These are phyloP conservation scores for Trichoderma brevicompactum DNA, from an alignment of 2,329 filamentous ascomycete genomes.

Conservation along the genomic window DNA sequence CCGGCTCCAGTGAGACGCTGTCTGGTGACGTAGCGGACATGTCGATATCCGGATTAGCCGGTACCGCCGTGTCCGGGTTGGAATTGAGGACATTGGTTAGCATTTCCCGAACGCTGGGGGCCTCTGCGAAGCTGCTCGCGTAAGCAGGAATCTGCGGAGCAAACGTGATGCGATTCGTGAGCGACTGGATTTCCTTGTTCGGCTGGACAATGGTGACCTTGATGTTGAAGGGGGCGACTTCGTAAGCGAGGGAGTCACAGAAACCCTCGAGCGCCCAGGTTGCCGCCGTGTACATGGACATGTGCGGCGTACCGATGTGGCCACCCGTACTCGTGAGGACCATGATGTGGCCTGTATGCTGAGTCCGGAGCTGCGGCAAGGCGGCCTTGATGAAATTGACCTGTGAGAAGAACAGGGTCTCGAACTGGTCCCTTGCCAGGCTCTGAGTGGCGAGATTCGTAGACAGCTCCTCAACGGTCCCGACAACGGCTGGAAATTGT, in stretches of 20 bases:
- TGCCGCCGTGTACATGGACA: conserved; percentile 88
- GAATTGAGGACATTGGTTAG: conserved; percentile 78
- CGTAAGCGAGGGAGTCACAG: conserved; percentile 93
- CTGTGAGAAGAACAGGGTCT: conserved; percentile 92
- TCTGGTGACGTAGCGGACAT: conserved; percentile 40
- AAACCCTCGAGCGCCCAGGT: conserved; percentile 96
- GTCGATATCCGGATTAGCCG: conserved; percentile 38
- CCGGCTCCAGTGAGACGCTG: conserved; percentile 42
- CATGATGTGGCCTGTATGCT: conserved; percentile 87
- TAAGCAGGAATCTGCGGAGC: conserved; percentile 72
- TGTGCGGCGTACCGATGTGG: conserved; percentile 88
- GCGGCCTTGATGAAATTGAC: conserved; percentile 94
- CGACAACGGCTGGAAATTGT: conserved; percentile 69
- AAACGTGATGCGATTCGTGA: conserved; percentile 86
- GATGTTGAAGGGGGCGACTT: conserved; percentile 95
- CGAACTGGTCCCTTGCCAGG: conserved; percentile 88
- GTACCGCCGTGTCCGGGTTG: conserved; percentile 66
- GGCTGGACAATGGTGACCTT: conserved; percentile 96
- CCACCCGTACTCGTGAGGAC: conserved; percentile 88
- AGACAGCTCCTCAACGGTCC: conserved; percentile 87
- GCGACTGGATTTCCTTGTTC: conserved; percentile 85
- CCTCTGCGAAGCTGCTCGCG: conserved; percentile 52
- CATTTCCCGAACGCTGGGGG: conserved; percentile 82
- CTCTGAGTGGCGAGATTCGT: conserved; percentile 73
- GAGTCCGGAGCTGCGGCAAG: conserved; percentile 76